Evolutionary conservation across 148 eudicot species (phyloP).

Genomic region (Nepenthes mirabilis): DNA sequence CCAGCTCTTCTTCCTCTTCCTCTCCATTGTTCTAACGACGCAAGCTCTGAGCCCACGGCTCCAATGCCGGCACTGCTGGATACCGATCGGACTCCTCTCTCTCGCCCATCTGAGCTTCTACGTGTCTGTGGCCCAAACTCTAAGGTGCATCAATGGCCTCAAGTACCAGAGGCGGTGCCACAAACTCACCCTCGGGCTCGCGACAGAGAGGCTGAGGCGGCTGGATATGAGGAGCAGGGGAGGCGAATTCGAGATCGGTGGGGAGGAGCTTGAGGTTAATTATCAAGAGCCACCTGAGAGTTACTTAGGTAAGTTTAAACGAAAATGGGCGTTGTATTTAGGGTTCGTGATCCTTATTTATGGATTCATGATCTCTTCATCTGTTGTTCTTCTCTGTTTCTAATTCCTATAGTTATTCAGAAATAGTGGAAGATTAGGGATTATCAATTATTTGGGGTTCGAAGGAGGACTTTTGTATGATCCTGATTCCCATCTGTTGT

Average conservation of each 20-base stretch:
- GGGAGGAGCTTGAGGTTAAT: conserved; percentile 43
- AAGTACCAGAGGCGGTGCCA: conserved; percentile 70
- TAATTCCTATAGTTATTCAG: conserved; percentile 5
- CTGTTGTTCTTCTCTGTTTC: conserved; percentile 86
- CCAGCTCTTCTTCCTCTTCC: conserved; percentile 76
- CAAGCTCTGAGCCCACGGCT: conserved; percentile 34
- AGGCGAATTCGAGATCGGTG: conserved; percentile 2
- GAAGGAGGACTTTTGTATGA: too few species aligned
- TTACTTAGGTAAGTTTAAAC: conserved; percentile 94
- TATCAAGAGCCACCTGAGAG: conserved; percentile 96
- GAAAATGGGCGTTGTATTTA: conserved; percentile 94
- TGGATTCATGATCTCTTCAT: conserved; percentile 76
- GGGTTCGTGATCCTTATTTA: conserved; percentile 88
- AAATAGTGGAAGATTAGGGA: too few species aligned
- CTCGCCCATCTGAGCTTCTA: conserved; percentile 71
- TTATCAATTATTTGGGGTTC: too few species aligned
- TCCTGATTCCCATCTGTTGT: too few species aligned
- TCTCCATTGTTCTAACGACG: conserved; percentile 40
- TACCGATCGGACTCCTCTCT: conserved; percentile 58
- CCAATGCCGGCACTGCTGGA: conserved; percentile 91
- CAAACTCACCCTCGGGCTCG: conserved; percentile 81
- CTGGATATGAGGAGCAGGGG: conserved; percentile 22
- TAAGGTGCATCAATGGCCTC: conserved; percentile 57
- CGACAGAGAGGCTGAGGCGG: conserved; percentile 64
- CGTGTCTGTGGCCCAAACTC: conserved; percentile 85